phyloP scores from a whole-genome alignment of 371 early-diverging fungal genomes.

The Mucor indicus region DNA sequence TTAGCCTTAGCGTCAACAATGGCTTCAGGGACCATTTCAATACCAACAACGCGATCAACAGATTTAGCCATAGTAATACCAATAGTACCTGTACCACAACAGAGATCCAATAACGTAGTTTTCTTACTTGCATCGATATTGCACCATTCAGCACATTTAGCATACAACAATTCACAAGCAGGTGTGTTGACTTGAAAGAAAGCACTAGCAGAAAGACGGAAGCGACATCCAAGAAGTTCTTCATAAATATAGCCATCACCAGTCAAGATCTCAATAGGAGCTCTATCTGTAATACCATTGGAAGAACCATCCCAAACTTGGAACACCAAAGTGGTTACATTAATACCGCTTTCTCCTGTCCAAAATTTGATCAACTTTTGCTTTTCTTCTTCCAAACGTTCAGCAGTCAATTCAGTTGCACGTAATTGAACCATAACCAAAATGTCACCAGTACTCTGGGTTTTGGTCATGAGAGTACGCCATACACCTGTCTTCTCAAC shows the following conservation, averaged over 20 bases:
- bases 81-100: slow-evolving; percentile 90
- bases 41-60: slow-evolving; percentile 71
- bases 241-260: slow-evolving; percentile 68
- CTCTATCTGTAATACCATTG: slow-evolving; percentile 58
- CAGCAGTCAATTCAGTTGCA: slow-evolving; percentile 32
- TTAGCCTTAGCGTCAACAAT: slow-evolving; percentile 76
- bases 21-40: slow-evolving; percentile 73
- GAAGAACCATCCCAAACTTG: slow-evolving; percentile 56
- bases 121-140: slow-evolving; percentile 35
- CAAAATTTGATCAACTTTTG: slow-evolving; percentile 17
- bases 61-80: slow-evolving; percentile 74
- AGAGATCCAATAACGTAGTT: slow-evolving; percentile 68
- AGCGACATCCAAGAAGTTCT: slow-evolving; percentile 59
- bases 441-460: slow-evolving; percentile 56
- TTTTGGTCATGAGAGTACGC: slow-evolving; percentile 62
- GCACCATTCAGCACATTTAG: slow-evolving; percentile 46
- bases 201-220: slow-evolving; percentile 72
- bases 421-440: slow-evolving; percentile 45
- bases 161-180: slow-evolving; percentile 69
- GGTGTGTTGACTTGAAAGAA: slow-evolving; percentile 84
- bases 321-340: slow-evolving; percentile 49
- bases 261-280: slow-evolving; percentile 40
- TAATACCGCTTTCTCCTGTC: slow-evolving; percentile 16
- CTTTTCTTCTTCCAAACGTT: slow-evolving; percentile 30
- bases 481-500: slow-evolving; percentile 61